Conservation (phyloP, 2,329 filamentous ascomycete species). For the Epicoccum nigrum region DNA sequence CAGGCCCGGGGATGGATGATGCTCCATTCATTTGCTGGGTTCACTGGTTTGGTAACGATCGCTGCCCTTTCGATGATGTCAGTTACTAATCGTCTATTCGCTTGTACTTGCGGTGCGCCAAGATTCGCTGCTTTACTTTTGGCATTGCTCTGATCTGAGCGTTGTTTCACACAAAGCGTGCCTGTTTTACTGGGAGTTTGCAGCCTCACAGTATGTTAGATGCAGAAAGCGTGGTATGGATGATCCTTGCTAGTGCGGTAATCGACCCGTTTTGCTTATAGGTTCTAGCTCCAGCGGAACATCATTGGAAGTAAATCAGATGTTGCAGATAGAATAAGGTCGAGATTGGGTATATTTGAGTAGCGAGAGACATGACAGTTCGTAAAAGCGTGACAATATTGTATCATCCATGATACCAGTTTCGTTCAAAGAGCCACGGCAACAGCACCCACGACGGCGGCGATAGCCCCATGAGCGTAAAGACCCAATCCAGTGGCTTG, state of each 20-base stretch:
- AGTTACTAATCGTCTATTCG: no score
- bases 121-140: not conserved
- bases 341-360: slow-evolving; percentile 7
- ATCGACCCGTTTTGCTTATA: not conserved
- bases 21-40: no score
- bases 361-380: slow-evolving; percentile 4
- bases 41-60: no score
- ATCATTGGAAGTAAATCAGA: not conserved
- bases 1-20: not conserved
- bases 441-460: slow-evolving; percentile 10
- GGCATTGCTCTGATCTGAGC: not conserved
- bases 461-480: slow-evolving; percentile 11
- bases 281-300: not conserved
- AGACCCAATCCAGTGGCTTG: slow-evolving; percentile 2
- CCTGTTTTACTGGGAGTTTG: not conserved
- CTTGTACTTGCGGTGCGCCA: no score
- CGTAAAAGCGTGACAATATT: not conserved
- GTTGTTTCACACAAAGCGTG: not conserved
- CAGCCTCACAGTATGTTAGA: not conserved
- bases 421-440: not conserved
- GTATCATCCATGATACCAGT: not conserved
- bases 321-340: not conserved
- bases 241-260: not conserved
- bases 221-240: not conserved
- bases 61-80: no score